Evolutionary conservation across 192 early-diverging fungal genomes (phyloP).

Genomic region (Fimicolochytrium jonesii): DNA sequence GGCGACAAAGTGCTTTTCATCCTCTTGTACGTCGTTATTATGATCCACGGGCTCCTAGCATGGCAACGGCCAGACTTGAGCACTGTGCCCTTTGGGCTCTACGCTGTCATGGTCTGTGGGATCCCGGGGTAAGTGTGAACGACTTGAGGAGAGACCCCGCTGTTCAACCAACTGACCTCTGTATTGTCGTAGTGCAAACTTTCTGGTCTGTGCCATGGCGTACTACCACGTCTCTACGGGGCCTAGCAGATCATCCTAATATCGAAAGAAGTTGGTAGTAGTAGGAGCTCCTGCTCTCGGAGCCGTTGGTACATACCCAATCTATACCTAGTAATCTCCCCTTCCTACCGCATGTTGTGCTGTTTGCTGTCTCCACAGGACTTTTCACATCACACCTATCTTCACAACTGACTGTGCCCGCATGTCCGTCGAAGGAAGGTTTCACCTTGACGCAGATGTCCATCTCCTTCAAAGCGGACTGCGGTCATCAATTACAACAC

Average conservation of each 20-base stretch:
- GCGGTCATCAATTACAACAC: no score
- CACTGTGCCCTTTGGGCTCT: conserved; percentile 13
- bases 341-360: no score
- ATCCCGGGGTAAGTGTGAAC: not conserved
- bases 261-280: no score
- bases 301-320: no score
- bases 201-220: conserved; percentile 15
- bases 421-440: no score
- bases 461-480: no score
- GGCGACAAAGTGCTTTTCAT: conserved; percentile 16
- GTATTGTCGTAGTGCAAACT: not conserved
- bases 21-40: conserved; percentile 5
- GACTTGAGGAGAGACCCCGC: not conserved
- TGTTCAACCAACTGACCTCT: not conserved
- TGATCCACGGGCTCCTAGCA: not conserved
- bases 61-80: not conserved
- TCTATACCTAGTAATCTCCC: no score
- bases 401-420: no score
- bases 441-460: no score
- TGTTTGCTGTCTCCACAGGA: no score
- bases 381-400: no score
- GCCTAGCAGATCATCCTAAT: not conserved
- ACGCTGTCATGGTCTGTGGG: conserved; percentile 12
- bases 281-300: no score
- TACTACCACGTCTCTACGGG: conserved; percentile 10